Conservation (phyloP, 2,329 filamentous ascomycete species). For the Pezicula carpinea region DNA sequence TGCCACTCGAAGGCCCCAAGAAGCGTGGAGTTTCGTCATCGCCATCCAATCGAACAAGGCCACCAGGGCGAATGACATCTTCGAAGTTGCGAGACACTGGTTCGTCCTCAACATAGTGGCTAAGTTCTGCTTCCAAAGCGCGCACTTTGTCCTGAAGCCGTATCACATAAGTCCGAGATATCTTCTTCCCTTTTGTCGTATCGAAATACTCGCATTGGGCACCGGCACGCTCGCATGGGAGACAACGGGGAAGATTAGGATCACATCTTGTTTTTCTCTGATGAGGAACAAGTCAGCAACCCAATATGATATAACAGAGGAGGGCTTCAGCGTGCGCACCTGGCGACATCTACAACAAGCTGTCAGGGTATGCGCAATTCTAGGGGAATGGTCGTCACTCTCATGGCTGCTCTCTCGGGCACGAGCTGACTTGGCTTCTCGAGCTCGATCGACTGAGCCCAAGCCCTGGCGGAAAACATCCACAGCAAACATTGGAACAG, state of each 20-base stretch:
- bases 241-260: conserved; percentile 83
- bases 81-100: conserved; percentile 68
- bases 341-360: conserved; percentile 77
- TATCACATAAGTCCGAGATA: conserved; percentile 88
- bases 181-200: conserved; percentile 76
- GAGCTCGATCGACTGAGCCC: conserved; percentile 29
- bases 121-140: conserved; percentile 75
- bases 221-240: conserved; percentile 87
- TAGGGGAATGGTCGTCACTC: conserved; percentile 47
- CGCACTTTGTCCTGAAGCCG: conserved; percentile 84
- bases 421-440: conserved; percentile 24
- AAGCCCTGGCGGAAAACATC: conserved; percentile 57
- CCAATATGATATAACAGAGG: background rate
- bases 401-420: conserved; percentile 34
- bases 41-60: conserved; percentile 78
- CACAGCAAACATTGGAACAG: conserved; percentile 49
- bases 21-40: conserved; percentile 84
- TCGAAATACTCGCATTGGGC: conserved; percentile 95
- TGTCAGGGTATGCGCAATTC: conserved; percentile 74
- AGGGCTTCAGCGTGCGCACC: conserved; percentile 41
- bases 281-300: conserved; percentile 8
- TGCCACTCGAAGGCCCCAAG: conserved; percentile 89
- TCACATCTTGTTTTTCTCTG: conserved; percentile 97
- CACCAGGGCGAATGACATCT: conserved; percentile 80
- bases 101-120: conserved; percentile 73